Conservation (phyloP, 2,329 filamentous ascomycete species). For the Trichocomaceae sp. region DNA sequence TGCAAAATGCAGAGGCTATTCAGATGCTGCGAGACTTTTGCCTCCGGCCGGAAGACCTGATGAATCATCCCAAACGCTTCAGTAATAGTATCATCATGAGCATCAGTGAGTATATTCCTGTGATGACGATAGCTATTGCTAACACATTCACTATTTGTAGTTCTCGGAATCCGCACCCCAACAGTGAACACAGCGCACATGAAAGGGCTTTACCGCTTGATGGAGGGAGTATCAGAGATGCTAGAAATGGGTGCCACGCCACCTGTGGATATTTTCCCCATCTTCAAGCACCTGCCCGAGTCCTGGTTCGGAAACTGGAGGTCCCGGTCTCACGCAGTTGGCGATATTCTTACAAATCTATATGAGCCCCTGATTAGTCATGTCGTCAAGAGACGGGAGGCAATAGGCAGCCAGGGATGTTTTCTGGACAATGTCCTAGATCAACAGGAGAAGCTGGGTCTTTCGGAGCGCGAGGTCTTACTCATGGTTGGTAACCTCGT, state of each 20-base stretch:
- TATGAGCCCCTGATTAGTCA: conserved; percentile 27
- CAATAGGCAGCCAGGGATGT: conserved; percentile 21
- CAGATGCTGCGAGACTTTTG: conserved; percentile 45
- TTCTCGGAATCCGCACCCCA: conserved; percentile 31
- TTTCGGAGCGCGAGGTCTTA: conserved; percentile 33
- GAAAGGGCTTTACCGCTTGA: conserved; percentile 30
- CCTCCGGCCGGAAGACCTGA: conserved; percentile 36
- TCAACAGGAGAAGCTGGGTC: conserved; percentile 35
- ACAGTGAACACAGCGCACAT: conserved; percentile 36
- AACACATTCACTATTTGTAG: conserved; percentile 4
- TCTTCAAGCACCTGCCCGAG: conserved; percentile 25
- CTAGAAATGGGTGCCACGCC: conserved; percentile 36
- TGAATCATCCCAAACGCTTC: conserved; percentile 44
- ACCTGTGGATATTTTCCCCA: conserved; percentile 43
- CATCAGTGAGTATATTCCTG: background rate
- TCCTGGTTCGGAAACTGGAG: conserved; percentile 7
- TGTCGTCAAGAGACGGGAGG: conserved; percentile 27
- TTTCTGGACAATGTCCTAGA: conserved; percentile 34
- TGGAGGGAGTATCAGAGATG: conserved; percentile 1
- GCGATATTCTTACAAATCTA: conserved; percentile 32
- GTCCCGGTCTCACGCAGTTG: conserved; percentile 41
- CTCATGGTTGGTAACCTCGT: conserved; percentile 31
- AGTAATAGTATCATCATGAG: conserved; percentile 45
- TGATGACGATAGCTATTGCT: conserved; percentile 5
- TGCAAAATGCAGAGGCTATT: conserved; percentile 40